A percentile compares a stretch with the other conserved stretches of the same genome.
Conservation (phyloP, 495 filamentous ascomycete species). For the Neurospora sp. region DNA sequence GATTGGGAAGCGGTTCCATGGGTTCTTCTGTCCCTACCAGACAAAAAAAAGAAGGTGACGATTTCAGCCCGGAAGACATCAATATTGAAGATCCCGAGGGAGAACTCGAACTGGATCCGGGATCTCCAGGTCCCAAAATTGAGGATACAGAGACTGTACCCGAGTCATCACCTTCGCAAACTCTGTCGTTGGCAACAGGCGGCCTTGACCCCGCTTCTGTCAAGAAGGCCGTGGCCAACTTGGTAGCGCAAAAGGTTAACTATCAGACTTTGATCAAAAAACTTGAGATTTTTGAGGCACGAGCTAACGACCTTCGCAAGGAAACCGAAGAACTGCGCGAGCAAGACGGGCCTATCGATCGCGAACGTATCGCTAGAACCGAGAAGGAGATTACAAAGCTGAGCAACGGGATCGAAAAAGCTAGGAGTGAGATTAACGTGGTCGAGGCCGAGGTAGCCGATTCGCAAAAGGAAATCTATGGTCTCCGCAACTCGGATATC, state of each 20-base stretch:
- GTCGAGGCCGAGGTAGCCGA: constrained; percentile 15
- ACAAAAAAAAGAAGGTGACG: constrained; percentile 15
- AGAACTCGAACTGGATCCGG: constrained; percentile 19
- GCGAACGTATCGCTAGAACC: constrained; percentile 5
- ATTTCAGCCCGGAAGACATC: constrained; percentile 36
- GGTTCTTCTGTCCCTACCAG: constrained; percentile 1
- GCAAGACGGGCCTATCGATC: neutral
- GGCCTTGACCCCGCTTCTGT: neutral
- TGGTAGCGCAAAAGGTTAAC: constrained; percentile 12
- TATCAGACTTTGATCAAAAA: constrained; percentile 14
- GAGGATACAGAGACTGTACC: neutral
- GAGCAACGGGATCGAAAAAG: constrained; percentile 9
- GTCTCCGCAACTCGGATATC: neutral
- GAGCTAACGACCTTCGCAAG: constrained; percentile 7
- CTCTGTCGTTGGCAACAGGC: neutral
- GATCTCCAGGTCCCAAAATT: constrained; percentile 9
- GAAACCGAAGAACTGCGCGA: constrained; percentile 10
- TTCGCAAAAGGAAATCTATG: constrained; percentile 7
- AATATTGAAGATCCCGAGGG: constrained; percentile 35
- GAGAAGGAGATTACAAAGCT: constrained; percentile 7
- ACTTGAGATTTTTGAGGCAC: constrained; percentile 10
- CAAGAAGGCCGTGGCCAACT: constrained; percentile 2
- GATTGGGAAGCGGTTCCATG: neutral
- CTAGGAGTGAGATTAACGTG: constrained; percentile 13
- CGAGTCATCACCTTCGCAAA: constrained; percentile 2